Evolutionary conservation across 371 early-diverging fungal species (phyloP), one percentile per base, ranked within the genome.

Genomic region (Massospora cicadina): DNA sequence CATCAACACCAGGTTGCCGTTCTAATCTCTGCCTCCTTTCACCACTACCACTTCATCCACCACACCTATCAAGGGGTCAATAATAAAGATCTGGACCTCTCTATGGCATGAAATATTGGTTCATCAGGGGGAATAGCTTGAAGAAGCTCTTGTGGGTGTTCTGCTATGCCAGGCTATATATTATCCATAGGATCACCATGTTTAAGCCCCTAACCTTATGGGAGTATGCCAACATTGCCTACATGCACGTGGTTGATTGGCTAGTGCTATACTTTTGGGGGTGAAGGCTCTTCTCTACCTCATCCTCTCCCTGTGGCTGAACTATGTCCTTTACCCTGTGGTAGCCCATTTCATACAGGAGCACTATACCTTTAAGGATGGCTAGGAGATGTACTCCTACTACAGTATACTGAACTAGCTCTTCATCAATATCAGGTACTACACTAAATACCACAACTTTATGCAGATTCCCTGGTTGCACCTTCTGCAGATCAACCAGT

Each of bases 281-380:
- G 3, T 68, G 71, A 63, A 71, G 77, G 90, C 87, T 1, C 68
- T 91, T 26, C 43, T 76, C 21, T 98, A 94, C 72, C 74, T 93
- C 24, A 75, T 82, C 66, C 66, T 84, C 24, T 87, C 88, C 17
- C 81, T 93, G 32, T 88, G 86, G 77, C 79, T 94, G 61, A 95
- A 95, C 33, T 94, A 89, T 71, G 86, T 89, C 27, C 72, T 94
- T 27, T 96, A 98, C 75, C 96, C 96, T 17, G 91, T 87, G 28
- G 96, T 96, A 2, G 97, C 92, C 24, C 98, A 98, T 72, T 95
- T 96, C 65, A 87, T 98, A 68, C 93, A 93, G 76, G 98, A 98
- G 78, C 97, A 98, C 76, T 98, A 91, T 71, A 91, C 91, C 26
- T 94, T 91, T 79, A 84, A 81, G 59, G 87, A 91, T 67, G 97